Conservation (phyloP, 2,329 filamentous ascomycete species). For the Bipolaris oryzae region DNA sequence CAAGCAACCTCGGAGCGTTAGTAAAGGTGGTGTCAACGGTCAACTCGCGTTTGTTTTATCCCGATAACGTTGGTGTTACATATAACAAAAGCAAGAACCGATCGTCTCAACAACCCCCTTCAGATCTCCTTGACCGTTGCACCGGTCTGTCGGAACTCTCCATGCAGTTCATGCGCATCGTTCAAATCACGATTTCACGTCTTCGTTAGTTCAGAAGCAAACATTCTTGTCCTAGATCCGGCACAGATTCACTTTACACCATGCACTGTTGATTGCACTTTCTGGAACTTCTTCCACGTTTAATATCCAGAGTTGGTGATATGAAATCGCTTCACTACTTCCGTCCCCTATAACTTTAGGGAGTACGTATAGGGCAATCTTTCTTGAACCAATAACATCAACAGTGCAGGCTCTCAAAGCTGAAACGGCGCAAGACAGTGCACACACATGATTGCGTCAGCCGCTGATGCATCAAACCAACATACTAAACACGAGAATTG, state of each 20-base stretch:
- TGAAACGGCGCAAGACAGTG: not conserved
- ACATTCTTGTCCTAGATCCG: not conserved
- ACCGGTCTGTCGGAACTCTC: not conserved
- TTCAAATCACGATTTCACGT: not conserved
- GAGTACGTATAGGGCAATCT: no score
- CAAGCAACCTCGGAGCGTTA: constrained; percentile 10
- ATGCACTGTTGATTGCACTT: not conserved
- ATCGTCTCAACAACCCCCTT: not conserved
- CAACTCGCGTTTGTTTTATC: not conserved
- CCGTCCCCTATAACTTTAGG: no score
- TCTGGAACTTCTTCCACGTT: not conserved
- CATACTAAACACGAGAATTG: not conserved
- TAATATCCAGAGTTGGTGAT: no score
- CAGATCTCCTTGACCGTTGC: not conserved
- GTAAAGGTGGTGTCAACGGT: not conserved
- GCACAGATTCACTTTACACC: not conserved
- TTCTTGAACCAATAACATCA: not conserved
- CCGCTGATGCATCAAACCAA: not conserved
- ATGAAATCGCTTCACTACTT: not conserved
- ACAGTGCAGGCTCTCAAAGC: not conserved
- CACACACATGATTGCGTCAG: not conserved
- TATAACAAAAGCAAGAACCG: not conserved
- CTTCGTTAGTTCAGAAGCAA: not conserved
- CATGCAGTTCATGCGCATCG: not conserved
- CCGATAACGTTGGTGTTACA: not conserved